Base-by-base conservation (phyloP, 2,329 filamentous ascomycete species). In the Sporothrix luriei region DNA sequence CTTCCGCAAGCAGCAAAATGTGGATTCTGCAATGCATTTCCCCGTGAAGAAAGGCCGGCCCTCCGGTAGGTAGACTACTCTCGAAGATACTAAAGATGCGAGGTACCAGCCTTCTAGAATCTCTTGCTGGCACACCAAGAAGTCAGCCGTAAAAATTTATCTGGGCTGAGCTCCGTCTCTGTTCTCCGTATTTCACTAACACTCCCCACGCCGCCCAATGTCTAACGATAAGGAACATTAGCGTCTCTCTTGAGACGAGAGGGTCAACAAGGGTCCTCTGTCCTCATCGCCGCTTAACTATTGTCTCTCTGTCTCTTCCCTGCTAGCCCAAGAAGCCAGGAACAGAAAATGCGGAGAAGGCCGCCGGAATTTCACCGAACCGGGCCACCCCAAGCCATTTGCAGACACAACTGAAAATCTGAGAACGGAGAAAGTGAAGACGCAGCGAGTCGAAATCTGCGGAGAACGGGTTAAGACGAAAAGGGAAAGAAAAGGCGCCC, bases 401-500 rank as follows among this genome's bases (percentile, higher is more conserved):
- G 14, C 11, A 43, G 40, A 43, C 40, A 54, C 46, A 52, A 5
- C 38, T n/a, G 29, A 33, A 10, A 13, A 64, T 10, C 14, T 10
- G 3, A 33, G 24, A n/a, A 33, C 14, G 16, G 26, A 66, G 26
- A 54, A 49, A 29, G 14, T 29, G 38, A 49, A 48, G 26, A 57
- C 2, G 38, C 29, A 40, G 11, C 26, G 11, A 65, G 24, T 13
- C 13, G 48, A 48, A 66, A 10, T 54, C 49, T 66, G 29, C 49
- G 29, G 48, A 66, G 48, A 67, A 55, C 21, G 33, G n/a, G 64
- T 29, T 66, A 46, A 24, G 66, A 66, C 52, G 14, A 70, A 70
- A 70, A 21, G 65, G 69, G 69, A 64, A 70, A 68, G 65, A 70
- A 70, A 68, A 64, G 55, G 64, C 69, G 69, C 69, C 62, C 11